Evolutionary conservation across 2,329 filamentous ascomycete species (phyloP).

Genomic region (Penicillium sp.): DNA sequence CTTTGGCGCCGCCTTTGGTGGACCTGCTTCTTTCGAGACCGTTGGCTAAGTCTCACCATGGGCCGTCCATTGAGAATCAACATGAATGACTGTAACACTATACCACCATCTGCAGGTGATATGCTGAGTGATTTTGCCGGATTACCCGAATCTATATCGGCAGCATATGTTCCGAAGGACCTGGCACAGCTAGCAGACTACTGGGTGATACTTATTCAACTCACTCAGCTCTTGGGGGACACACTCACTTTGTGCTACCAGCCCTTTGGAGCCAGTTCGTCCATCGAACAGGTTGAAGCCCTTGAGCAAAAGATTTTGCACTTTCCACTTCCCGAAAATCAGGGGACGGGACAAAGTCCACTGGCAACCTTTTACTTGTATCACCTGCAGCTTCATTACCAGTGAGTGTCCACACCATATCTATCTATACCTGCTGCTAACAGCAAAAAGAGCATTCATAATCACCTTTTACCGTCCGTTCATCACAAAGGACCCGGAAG

Average conservation of each 20-base stretch:
- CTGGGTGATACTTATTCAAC: slow-evolving; percentile 23
- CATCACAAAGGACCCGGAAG: slow-evolving; percentile 16
- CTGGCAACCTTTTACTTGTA: slow-evolving; percentile 17
- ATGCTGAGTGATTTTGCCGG: slow-evolving; percentile 19
- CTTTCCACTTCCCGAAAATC: slow-evolving; percentile 14
- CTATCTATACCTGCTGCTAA: neutral
- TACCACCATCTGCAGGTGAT: slow-evolving; percentile 24
- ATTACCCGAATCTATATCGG: slow-evolving; percentile 5
- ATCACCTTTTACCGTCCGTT: slow-evolving; percentile 26
- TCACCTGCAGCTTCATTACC: slow-evolving; percentile 26
- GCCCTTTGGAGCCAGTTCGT: slow-evolving; percentile 12
- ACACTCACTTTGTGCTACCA: slow-evolving; percentile 22
- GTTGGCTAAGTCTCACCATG: slow-evolving; percentile 34
- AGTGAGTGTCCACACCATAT: slow-evolving; percentile 12
- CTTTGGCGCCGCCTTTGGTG: slow-evolving; percentile 38
- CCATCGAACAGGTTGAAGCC: slow-evolving; percentile 15
- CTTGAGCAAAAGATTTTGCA: slow-evolving; percentile 18
- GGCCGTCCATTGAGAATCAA: slow-evolving; percentile 37
- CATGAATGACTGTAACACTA: slow-evolving; percentile 31
- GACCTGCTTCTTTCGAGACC: slow-evolving; percentile 36
- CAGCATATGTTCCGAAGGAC: slow-evolving; percentile 17
- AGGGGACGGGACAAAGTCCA: slow-evolving; percentile 7
- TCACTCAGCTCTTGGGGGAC: slow-evolving; percentile 22
- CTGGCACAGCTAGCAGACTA: slow-evolving; percentile 17
- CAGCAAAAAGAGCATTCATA: slow-evolving; percentile 16